Conservation (phyloP, 2,329 filamentous ascomycete genomes). For the Fusarium brachygibbosum region DNA sequence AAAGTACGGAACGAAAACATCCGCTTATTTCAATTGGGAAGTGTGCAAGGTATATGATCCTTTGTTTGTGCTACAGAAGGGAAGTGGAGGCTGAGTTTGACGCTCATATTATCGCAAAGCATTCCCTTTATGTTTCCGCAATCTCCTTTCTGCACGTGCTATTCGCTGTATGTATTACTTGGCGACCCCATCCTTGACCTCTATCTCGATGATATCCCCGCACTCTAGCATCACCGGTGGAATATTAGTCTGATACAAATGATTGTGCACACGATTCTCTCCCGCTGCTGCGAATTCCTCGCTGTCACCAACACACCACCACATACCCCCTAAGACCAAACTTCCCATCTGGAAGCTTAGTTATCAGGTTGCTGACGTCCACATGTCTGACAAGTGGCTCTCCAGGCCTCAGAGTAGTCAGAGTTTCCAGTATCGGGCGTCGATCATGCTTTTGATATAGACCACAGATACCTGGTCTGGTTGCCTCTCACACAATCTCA, state of each 20-base stretch:
- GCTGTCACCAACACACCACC: no score
- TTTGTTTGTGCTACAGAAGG: neutral
- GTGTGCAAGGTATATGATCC: neutral
- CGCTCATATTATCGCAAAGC: neutral
- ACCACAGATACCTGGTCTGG: no score
- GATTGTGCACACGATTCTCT: neutral
- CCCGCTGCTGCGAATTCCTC: no score
- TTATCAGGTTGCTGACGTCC: no score
- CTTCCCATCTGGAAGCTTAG: no score
- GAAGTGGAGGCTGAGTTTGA: neutral
- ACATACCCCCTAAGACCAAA: no score
- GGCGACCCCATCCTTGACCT: neutral
- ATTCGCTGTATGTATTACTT: neutral
- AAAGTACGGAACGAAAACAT: neutral
- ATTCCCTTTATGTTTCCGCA: neutral
- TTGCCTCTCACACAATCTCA: no score
- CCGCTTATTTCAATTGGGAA: neutral
- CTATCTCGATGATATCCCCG: neutral
- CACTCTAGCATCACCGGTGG: neutral
- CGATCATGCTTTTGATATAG: no score
- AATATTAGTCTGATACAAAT: neutral
- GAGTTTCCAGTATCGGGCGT: no score
- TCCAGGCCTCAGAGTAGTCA: no score
- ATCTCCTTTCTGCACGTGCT: neutral
- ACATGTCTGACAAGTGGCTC: no score